Evolutionary conservation across 768 basidiomycete species (phyloP), one percentile per base, ranked within the genome.

Genomic region (Collybia mongolica): DNA sequence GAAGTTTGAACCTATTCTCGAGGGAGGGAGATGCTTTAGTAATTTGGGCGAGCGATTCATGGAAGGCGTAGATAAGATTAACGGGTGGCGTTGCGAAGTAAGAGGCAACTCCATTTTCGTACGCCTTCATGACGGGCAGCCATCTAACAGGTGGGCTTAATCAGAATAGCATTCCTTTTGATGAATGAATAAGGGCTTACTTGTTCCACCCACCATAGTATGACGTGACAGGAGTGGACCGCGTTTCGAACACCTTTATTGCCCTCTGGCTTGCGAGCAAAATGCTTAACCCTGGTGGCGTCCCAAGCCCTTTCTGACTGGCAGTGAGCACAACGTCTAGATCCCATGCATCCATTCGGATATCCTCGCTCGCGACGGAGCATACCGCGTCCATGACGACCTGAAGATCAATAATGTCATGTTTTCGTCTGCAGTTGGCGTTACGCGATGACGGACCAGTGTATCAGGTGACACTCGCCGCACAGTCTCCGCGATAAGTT

Each of bases 61-160:
- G 84, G 66, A 90, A 91, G 2, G 97, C 91, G 66, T 93, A 90
- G 61, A 98, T 83, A 57, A 99, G 82, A 71, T 97, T 96, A 52
- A 95, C 90, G 6, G 93, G 94, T 2, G 93, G 91, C 0, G 94
- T 98, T 6, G 95, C 96, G 67, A 98, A 98, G 75, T 98, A 98
- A 17, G 86, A 86, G 0, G 92, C 77, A 9, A 70, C 71, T 52
- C 90, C 90, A 51, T 71, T 69, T 72, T 98, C 94, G 66, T 98
- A 99, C 2, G 88, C 84, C 60, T 86, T 81, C 95, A 98, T 98
- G 64, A 97, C 84, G 1, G 93, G 93, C 39, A 95, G 74, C 91
- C 91, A 93, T 60, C 88, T 90, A 48, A 52, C 24, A 26, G 40
- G 48, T 14, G 28, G 46, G 22, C 3, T 41, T 44, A 44, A 32